Base-by-base conservation (phyloP, 768 basidiomycete genomes). In the Hortiboletus flavorubellus region DNA sequence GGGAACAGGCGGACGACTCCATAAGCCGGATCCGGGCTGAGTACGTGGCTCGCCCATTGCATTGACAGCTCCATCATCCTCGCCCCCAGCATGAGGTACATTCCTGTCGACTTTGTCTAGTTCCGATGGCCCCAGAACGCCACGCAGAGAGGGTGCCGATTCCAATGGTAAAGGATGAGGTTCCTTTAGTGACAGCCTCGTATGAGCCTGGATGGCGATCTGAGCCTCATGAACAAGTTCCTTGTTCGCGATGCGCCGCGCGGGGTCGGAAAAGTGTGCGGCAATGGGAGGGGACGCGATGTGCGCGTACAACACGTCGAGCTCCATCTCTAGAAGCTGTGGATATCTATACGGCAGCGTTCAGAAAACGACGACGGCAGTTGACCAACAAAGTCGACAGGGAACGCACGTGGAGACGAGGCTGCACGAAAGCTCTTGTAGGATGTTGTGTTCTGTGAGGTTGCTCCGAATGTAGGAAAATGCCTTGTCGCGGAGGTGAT, bases 141-240 rank as follows among this genome's bases (percentile, higher is more conserved):
- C 21, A 21, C 21, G 21, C 21, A 21, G 2, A 21, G 21, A 21
- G 21, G 21, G 2, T 21, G 21, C 21, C 21, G 21, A 21, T 21
- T 21, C 21, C 21, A 21, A 21, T 21, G 44, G 15, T 8, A 21
- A 31, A 12, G 51, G 50, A 12, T 45, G 46, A 15, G 34, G 51
- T 16, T 21, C 46, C 18, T 26, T 53, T 26, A 64, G 21, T 21
- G 2, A 9, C 10, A 64, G 4, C 41, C 63, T 62, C 2, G 45
- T 15, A 29, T 62, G 57, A 8, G 67, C 42, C 15, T 53, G 63
- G 31, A 59, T 18, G 12, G 65, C 40, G 45, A 68, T 60, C 3
- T 62, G 52, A 0, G 63, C 58, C 3, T 66, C 65, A 15, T 68
- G 65, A 3, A 43, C 52, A 9, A 68, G 29, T 15, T 56, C 58